Evolutionary conservation across 2,329 filamentous ascomycete species (phyloP).

Genomic region (Trichophyton simii): DNA sequence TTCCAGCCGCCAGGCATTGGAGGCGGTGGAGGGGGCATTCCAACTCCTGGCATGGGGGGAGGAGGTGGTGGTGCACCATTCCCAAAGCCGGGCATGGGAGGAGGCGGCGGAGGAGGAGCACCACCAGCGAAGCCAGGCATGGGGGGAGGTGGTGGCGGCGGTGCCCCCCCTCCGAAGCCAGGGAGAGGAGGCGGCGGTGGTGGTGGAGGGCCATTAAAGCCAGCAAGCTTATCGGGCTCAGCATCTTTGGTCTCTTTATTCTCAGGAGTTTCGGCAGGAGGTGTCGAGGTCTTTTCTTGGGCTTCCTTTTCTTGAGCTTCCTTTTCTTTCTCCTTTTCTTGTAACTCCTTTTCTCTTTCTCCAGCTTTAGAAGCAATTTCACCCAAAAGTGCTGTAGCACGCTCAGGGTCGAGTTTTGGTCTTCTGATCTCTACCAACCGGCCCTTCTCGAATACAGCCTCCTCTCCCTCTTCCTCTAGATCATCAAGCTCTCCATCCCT

Average conservation of each 20-base stretch:
- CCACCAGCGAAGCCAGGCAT: constrained; percentile 31
- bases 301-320: background rate
- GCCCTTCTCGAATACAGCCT: constrained; percentile 63
- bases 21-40: constrained; percentile 33
- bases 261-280: background rate
- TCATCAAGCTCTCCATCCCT: constrained; percentile 41
- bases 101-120: constrained; percentile 39
- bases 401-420: constrained; percentile 49
- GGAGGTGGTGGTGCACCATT: constrained; percentile 31
- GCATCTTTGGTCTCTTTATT: constrained; percentile 1
- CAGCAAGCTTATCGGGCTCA: constrained; percentile 10
- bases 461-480: constrained; percentile 47
- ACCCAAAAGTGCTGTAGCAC: constrained; percentile 55
- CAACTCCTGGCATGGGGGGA: constrained; percentile 25
- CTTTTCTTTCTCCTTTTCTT: background rate
- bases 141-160: constrained; percentile 25
- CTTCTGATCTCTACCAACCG: constrained; percentile 61
- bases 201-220: constrained; percentile 30
- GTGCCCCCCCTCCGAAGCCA: constrained; percentile 30
- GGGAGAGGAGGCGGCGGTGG: constrained; percentile 38
- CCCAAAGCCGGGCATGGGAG: constrained; percentile 34
- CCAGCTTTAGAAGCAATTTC: constrained; percentile 67
- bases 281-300: constrained; percentile 52
- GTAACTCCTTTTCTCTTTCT: constrained; percentile 45
- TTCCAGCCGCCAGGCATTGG: constrained; percentile 36